Evolutionary conservation across 176 grass and related monocot species (phyloP), one percentile per base, ranked within the genome.

Genomic region (Cenchrus fungigraminus): DNA sequence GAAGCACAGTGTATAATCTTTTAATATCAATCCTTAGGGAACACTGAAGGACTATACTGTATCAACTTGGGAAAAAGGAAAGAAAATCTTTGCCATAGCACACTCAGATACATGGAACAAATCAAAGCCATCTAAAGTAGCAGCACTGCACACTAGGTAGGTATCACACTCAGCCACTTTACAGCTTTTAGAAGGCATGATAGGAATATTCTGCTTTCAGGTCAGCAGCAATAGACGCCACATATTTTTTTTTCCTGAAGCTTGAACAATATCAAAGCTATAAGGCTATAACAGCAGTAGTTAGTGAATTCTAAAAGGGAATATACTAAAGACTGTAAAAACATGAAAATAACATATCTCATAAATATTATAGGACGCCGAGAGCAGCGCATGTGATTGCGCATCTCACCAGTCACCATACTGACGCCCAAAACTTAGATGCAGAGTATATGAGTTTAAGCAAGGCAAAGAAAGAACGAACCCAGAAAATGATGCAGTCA

Each of bases 141-240:
- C 28, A n/a, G 15, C 85, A 86, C 31, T 12, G 56, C 20, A 15
- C 10, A 50, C 25, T 54, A 81, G 60, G 46, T 22, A 81, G 70
- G 71, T 45, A 57, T 47, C 69, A 49, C 7, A 82, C 37, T 75
- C 37, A 75, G 70, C 78, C 29, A 59, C 51, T 81, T 68, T n/a
- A 81, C 9, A 80, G 45, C 34, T 17, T 10, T 25, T 15, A 20
- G 51, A 62, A 25, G 37, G 16, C 59, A 87, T 57, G n/a, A 16
- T n/a, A 81, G 46, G 85, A 87, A 81, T 87, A 75, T 76, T 81
- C 77, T 66, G 40, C 51, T 56, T 86, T 51, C 4, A 7, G 19
- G 44, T 78, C 84, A 63, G 52, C 16, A 52, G 20, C 29, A 80
- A 73, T 31, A 80, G 49, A 73, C 14, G 59, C 73, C 73, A 64